Percentiles rank a stretch among this genome's conserved stretches.
phyloP scores from a whole-genome alignment of 2,329 filamentous ascomycete genomes.

The Aphanoascus verrucosus region DNA sequence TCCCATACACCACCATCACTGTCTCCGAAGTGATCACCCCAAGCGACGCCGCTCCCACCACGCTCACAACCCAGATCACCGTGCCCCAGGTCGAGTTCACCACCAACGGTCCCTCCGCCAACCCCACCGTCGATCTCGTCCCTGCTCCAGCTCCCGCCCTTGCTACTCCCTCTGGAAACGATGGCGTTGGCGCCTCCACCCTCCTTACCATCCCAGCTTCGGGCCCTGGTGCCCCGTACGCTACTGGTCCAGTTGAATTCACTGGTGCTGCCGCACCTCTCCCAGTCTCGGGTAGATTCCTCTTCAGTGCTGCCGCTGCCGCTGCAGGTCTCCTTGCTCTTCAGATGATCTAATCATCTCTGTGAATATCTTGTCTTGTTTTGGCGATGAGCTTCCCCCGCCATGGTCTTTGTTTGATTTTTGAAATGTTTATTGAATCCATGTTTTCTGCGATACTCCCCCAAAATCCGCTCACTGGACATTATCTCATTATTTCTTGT shows the following conservation, averaged over 20 bases:
- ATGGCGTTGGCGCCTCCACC: conserved; percentile 6
- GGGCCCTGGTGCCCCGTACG: conserved; percentile 13
- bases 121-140: conserved; percentile 25
- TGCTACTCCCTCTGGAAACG: conserved; percentile 9
- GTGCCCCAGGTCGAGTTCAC: conserved; percentile 38
- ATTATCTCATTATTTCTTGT: background rate
- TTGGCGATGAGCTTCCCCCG: background rate
- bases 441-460: background rate
- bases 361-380: background rate
- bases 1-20: conserved; percentile 31
- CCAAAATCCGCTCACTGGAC: background rate
- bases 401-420: background rate
- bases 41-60: conserved; percentile 11
- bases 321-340: conserved; percentile 9
- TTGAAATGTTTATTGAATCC: background rate
- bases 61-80: conserved; percentile 31
- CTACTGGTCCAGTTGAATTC: conserved; percentile 11
- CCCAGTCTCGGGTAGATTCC: conserved; percentile 10
- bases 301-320: conserved; percentile 11
- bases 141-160: conserved; percentile 18
- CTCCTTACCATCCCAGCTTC: conserved; percentile 16
- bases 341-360: conserved; percentile 10
- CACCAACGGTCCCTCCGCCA: conserved; percentile 23
- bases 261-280: conserved; percentile 14
- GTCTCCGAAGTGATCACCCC: conserved; percentile 25